Base-by-base conservation (phyloP, 345 rosid species). In the Anacardium occidentale region DNA sequence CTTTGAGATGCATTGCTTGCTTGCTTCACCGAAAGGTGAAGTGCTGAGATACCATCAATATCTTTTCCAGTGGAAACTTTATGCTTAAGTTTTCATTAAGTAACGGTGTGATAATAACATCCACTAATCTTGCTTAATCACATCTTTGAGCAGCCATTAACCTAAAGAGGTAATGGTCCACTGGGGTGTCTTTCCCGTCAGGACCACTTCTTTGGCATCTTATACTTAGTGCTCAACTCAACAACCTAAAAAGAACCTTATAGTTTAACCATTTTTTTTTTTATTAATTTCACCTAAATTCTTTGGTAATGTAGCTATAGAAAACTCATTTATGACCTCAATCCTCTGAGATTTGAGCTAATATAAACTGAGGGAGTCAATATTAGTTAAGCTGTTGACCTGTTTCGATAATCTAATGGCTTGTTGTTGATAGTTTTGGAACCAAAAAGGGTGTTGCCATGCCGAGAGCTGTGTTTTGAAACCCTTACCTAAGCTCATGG, bases 21-120 rank as follows among this genome's bases (percentile, higher is more conserved):
- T 29, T 48, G 37, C 44, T 69, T 48, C 1, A n/a, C 69, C 25
- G 51, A 61, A 40, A 73, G 75, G 34, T 25, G 44, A 64, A 69
- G 51, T 65, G 34, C 50, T 2, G 37, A 5, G 22, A 61, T 59
- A 70, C 76, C 73, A 82, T 79, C 82, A 78, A 68, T 71, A 25
- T 71, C 70, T 67, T 63, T 64, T 71, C 60, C 25, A 64, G 77
- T 64, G 73, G 45, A 12, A 57, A 44, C 69, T 62, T 75, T 66
- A 63, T 74, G 59, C 69, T 26, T 3, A 62, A 29, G 32, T 29
- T 29, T 29, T 29, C 2, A 29, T 29, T 1, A 29, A 73, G 71
- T 47, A 29, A 51, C 67, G 44, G 62, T 52, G 22, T 70, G 69
- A 78, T 54, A 66, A 57, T 57, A 70, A 17, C 68, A n/a, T 56